Evolutionary conservation across 2,329 filamentous ascomycete species (phyloP).

Genomic region (Hypoxylon sp.): DNA sequence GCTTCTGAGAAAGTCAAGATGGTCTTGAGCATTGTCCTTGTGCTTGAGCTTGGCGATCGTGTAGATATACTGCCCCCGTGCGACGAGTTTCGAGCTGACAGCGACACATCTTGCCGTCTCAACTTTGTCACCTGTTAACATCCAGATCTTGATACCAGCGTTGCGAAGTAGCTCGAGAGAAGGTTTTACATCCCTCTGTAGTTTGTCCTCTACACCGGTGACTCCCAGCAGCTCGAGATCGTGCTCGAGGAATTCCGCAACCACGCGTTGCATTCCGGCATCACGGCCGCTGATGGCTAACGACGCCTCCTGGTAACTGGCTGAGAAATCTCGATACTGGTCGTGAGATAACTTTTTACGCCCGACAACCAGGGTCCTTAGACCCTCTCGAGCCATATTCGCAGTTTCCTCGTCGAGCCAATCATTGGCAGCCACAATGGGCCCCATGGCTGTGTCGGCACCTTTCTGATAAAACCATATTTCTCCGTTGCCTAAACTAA

Average conservation of each 20-base stretch:
- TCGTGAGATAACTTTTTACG: slow-evolving; percentile 82
- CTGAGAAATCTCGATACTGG: slow-evolving; percentile 84
- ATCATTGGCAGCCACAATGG: slow-evolving; percentile 94
- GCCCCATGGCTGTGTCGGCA: slow-evolving; percentile 97
- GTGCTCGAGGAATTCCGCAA: slow-evolving; percentile 84
- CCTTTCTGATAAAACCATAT: slow-evolving; percentile 99
- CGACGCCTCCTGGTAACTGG: slow-evolving; percentile 81
- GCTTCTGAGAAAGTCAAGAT: slow-evolving; percentile 87
- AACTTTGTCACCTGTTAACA: slow-evolving; percentile 98
- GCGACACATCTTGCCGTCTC: slow-evolving; percentile 97
- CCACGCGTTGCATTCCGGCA: slow-evolving; percentile 80
- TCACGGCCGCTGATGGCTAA: slow-evolving; percentile 85
- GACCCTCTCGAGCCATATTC: slow-evolving; percentile 98
- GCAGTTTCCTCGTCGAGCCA: slow-evolving; percentile 99
- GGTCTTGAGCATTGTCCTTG: slow-evolving; percentile 86
- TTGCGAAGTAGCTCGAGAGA: slow-evolving; percentile 95
- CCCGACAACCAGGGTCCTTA: slow-evolving; percentile 95
- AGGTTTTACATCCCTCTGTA: slow-evolving; percentile 95
- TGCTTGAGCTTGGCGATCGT: slow-evolving; percentile 87
- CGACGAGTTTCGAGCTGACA: slow-evolving; percentile 92
- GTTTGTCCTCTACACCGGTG: slow-evolving; percentile 96
- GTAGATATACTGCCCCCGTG: slow-evolving; percentile 94
- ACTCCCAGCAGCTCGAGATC: slow-evolving; percentile 95
- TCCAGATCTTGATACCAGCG: slow-evolving; percentile 99
- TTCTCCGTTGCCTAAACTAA: slow-evolving; percentile 72